Percentiles rank a stretch among this genome's conserved stretches.
These are phyloP conservation scores for Nakaseomyces delphensis DNA, from an alignment of 1,139 yeast species.

Conservation along the genomic window DNA sequence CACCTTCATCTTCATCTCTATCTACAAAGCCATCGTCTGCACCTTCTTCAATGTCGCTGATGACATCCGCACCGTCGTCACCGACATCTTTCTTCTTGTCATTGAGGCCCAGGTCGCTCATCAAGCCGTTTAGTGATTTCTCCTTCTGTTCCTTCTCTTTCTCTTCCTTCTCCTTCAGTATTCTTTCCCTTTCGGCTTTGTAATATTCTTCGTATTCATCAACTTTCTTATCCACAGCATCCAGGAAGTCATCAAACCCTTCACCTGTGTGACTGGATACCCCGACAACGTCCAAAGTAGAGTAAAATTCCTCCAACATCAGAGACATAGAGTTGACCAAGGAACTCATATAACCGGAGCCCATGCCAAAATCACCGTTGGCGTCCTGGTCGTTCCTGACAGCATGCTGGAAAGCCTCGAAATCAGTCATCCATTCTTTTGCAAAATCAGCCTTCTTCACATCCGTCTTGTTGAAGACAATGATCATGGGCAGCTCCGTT, in stretches of 20 bases:
- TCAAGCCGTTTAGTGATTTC: constrained; percentile 57
- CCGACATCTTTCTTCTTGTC: constrained; percentile 28
- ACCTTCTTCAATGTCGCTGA: constrained; percentile 57
- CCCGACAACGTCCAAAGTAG: constrained; percentile 83
- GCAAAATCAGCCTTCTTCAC: constrained; percentile 79
- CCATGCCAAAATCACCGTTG: constrained; percentile 56
- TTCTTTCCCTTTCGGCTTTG: constrained; percentile 76
- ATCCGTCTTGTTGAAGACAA: constrained; percentile 94
- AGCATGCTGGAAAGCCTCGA: constrained; percentile 82
- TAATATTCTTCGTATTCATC: constrained; percentile 81
- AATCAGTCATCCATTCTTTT: constrained; percentile 95
- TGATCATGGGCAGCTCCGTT: constrained; percentile 92
- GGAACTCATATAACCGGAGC: constrained; percentile 91
- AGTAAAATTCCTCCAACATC: constrained; percentile 93
- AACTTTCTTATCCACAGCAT: constrained; percentile 75
- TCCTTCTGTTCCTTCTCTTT: constrained; percentile 68
- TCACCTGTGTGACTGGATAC: constrained; percentile 88
- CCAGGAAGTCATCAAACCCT: constrained; percentile 85
- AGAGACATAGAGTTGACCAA: constrained; percentile 89
- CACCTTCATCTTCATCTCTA: constrained; percentile 51
- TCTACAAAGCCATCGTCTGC: constrained; percentile 56
- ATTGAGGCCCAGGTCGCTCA: constrained; percentile 73
- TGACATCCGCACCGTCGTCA: constrained; percentile 50
- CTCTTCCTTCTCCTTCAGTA: constrained; percentile 66
- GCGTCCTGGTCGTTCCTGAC: constrained; percentile 52